Base-by-base conservation (phyloP, 305 asterid species). In the Fraxinus greggii region DNA sequence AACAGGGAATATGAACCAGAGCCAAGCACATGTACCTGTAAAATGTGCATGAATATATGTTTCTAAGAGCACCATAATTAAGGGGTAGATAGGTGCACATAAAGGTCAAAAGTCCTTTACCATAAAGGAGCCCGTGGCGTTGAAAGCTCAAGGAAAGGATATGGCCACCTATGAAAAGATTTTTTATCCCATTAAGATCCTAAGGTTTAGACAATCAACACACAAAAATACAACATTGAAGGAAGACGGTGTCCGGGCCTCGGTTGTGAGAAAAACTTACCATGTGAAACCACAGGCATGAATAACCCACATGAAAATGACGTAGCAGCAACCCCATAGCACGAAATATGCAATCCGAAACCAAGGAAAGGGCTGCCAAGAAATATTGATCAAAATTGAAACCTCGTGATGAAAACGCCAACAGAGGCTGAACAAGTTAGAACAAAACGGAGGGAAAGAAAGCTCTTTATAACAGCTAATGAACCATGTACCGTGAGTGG, bases 101-200 rank as follows among this genome's bases (percentile, higher is more conserved):
- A 38, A 38, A 38, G 45, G 45, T 38, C 23, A 54, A 10, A 56
- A 6, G 7, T 59, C 38, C 45, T 38, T 84, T 88, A 93, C 98
- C 98, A 93, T 79, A 92, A 54, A 4, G 98, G 98, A 5, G 98
- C 98, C 89, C 84, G 87, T 75, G 94, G 89, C 81, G 94, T 88
- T 51, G 90, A 81, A 73, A 93, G 98, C 54, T 93, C 95, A 70
- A 95, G 91, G 89, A 95, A 95, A 76, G 98, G 98, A 86, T 95
- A 93, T n/a, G 98, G 98, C 98, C 98, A 95, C 98, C 98, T 93
- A 38, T 7, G 45, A 42, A 78, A 35, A 32, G 35, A 3, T 3
- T 32, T 33, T 33, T 33, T 33, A 32, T 32, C 35, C 35, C 35
- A 32, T 33, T 33, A 5, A 33, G 36, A 33, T 33, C 36, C 7